Base-by-base conservation (phyloP, 2,329 filamentous ascomycete species). In the Triangularia verruculosa region DNA sequence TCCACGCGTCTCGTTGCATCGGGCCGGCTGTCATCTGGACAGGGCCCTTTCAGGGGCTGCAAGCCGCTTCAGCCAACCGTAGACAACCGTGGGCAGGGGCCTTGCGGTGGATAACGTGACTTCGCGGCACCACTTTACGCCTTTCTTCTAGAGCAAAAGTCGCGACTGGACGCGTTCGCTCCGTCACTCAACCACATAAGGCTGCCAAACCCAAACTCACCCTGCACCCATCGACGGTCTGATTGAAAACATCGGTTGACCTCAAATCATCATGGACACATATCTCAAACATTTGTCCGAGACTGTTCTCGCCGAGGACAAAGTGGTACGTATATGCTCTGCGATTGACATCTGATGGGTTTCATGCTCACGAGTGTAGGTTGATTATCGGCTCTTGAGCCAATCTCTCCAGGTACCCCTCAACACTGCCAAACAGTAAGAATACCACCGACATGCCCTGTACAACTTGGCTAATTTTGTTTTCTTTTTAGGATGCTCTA, bases 341-440 rank as follows among this genome's bases (percentile, higher is more conserved):
- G 6, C 30, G 34, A 28, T 63, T 64, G 15, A 4, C 17, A 57
- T 56, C 15, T 17, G 17, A 25, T n/a, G 12, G 1, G 5, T n/a
- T n/a, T n/a, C n/a, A n/a, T 59, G 32, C 25, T 25, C n/a, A 54
- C 22, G 15, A 11, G 51, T 11, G 7, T 24, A 96, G 93, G 83
- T 97, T 72, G 96, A 91, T 58, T 98, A 97, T 80, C 89, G 93
- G 58, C 81, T 89, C 57, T 79, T 99, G 66, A 95, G 93, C 76
- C 86, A 94, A 72, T 89, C 89, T 43, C 78, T 97, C 61, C 90
- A 92, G 72, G 84, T 97, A 53, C 90, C 97, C 74, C 89, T 91
- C 75, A 95, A 96, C 73, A 81, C 85, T 52, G 95, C 95, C 12
- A 99, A 99, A 77, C 88, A 93, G 93, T 96, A 79, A 68, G 85